phyloP scores from a whole-genome alignment of 495 filamentous ascomycete genomes.

The Penicillium manginii region DNA sequence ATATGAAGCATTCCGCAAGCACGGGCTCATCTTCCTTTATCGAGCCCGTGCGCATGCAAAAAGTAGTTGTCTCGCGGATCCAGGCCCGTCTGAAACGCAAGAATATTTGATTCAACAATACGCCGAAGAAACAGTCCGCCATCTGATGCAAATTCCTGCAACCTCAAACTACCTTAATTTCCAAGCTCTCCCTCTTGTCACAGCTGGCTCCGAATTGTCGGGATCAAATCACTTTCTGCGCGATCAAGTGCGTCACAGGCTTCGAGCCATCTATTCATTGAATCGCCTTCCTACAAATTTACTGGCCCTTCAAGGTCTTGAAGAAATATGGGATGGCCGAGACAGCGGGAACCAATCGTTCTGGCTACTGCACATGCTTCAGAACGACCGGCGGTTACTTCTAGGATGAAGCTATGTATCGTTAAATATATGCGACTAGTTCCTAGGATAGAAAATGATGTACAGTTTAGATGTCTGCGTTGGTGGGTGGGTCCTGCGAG shows the following conservation, averaged over 20 bases:
- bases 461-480: no score
- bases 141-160: slow-evolving; percentile 14
- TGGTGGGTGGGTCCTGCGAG: no score
- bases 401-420: slow-evolving; percentile 16
- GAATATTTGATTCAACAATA: slow-evolving; percentile 18
- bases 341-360: slow-evolving; percentile 11
- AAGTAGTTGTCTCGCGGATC: slow-evolving; percentile 5
- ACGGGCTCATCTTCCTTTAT: slow-evolving; percentile 20
- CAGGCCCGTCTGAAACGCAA: slow-evolving; percentile 13
- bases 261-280: slow-evolving; percentile 18
- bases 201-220: slow-evolving; percentile 18
- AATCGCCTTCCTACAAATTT: slow-evolving; percentile 20
- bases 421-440: slow-evolving; percentile 17
- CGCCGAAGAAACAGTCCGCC: slow-evolving; percentile 17
- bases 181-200: slow-evolving; percentile 18
- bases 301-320: slow-evolving; percentile 14
- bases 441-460: not conserved
- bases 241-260: slow-evolving; percentile 13
- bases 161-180: slow-evolving; percentile 18
- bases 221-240: slow-evolving; percentile 10
- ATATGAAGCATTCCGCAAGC: slow-evolving; percentile 21
- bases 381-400: slow-evolving; percentile 20
- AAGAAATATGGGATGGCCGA: slow-evolving; percentile 19
- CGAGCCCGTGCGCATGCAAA: slow-evolving; percentile 14
- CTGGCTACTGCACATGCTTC: slow-evolving; percentile 17